Percentiles rank a stretch among this genome's conserved stretches.
Evolutionary conservation across 208 protist genomes (phyloP).

Genomic region (Trypanosomatidae sp.): DNA sequence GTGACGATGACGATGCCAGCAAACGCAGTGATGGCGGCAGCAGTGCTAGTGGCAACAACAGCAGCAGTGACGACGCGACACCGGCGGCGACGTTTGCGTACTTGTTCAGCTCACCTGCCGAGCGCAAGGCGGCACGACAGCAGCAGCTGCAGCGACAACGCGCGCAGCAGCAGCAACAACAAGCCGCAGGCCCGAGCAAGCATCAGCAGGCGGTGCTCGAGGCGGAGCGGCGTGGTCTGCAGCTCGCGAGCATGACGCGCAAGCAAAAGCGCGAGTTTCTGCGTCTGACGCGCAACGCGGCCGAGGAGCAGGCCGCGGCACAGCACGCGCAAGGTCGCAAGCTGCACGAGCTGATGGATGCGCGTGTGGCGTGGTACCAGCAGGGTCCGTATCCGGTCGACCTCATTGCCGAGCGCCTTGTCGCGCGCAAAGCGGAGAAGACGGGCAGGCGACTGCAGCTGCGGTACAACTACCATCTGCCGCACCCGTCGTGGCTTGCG

Average conservation of each 20-base stretch:
- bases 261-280: constrained; percentile 66
- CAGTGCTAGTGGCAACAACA: constrained; percentile 1
- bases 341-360: constrained; percentile 80
- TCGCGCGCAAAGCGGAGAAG: constrained; percentile 67
- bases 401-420: constrained; percentile 72
- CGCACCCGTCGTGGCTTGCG: constrained; percentile 82
- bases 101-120: constrained; percentile 69
- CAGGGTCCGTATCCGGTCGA: constrained; percentile 80
- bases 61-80: constrained; percentile 9
- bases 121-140: constrained; percentile 30
- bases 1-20: not conserved
- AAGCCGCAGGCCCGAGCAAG: constrained; percentile 26
- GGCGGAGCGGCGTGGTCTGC: constrained; percentile 46
- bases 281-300: constrained; percentile 40
- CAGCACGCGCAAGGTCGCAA: constrained; percentile 29
- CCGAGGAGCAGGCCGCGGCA: constrained; percentile 28
- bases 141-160: constrained; percentile 9
- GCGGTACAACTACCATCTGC: constrained; percentile 73
- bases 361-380: constrained; percentile 76
- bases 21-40: not conserved
- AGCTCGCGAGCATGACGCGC: constrained; percentile 73
- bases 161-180: constrained; percentile 9
- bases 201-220: constrained; percentile 50
- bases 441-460: constrained; percentile 63
- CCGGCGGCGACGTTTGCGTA: constrained; percentile 45